Percentiles rank a stretch among this genome's conserved stretches.
Conservation (phyloP, 371 early-diverging fungal species). For the Lichtheimia ramosa region DNA sequence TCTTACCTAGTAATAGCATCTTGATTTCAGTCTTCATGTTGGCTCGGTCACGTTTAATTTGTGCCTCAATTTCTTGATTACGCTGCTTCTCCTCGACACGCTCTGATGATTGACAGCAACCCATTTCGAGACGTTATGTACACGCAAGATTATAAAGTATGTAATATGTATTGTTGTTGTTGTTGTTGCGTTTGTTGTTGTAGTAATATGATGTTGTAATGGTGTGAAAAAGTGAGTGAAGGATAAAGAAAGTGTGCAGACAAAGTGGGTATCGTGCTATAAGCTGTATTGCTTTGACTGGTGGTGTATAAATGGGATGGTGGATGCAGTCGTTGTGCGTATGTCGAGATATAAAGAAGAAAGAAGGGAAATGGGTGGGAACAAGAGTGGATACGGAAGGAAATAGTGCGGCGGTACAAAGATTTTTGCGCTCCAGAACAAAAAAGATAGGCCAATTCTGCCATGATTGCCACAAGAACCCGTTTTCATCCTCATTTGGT, state of each 20-base stretch:
- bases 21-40: slow-evolving; percentile 86
- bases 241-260: not conserved
- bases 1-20: slow-evolving; percentile 86
- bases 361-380: slow-evolving; percentile 15
- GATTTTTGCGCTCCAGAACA: slow-evolving; percentile 1
- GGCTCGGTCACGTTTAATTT: slow-evolving; percentile 75
- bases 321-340: not conserved
- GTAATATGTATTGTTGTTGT: not conserved
- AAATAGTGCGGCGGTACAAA: slow-evolving; percentile 2
- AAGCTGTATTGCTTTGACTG: not conserved
- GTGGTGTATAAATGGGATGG: not conserved
- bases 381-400: slow-evolving; percentile 10
- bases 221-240: slow-evolving; percentile 1
- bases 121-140: slow-evolving; percentile 56
- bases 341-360: slow-evolving; percentile 3
- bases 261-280: slow-evolving; percentile 1
- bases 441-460: not conserved
- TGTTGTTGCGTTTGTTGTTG: not conserved
- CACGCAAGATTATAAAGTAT: too few species aligned
- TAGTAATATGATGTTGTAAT: not conserved
- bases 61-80: slow-evolving; percentile 87
- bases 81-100: slow-evolving; percentile 74
- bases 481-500: slow-evolving; percentile 13
- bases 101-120: slow-evolving; percentile 81
- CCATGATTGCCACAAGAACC: slow-evolving; percentile 14